These are phyloP conservation scores for Silene vulgaris DNA, from an alignment of 179 eudicot species.

Conservation along the genomic window DNA sequence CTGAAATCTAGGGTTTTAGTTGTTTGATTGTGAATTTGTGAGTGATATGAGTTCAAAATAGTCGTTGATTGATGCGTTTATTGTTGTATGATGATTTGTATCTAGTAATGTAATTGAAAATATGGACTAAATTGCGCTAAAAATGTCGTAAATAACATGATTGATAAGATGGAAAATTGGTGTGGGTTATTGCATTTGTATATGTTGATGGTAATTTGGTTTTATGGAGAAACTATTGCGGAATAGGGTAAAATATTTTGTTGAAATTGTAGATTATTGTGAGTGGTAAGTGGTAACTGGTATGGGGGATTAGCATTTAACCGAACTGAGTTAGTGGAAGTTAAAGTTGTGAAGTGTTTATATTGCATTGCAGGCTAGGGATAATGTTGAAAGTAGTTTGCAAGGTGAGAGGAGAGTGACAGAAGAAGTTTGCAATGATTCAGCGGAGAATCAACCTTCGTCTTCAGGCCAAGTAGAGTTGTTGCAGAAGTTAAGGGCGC, in stretches of 20 bases:
- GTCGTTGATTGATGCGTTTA: background rate
- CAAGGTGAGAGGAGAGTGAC: slow-evolving; percentile 35
- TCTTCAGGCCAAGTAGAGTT: slow-evolving; percentile 47
- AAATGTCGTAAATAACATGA: background rate
- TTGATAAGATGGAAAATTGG: background rate
- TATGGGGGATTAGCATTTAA: background rate
- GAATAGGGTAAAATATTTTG: background rate
- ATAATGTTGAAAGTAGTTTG: slow-evolving; percentile 31
- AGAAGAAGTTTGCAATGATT: slow-evolving; percentile 34
- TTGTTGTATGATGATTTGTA: background rate
- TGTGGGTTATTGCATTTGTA: background rate
- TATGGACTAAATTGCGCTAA: background rate
- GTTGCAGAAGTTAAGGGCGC: slow-evolving; percentile 62
- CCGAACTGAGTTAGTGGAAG: background rate
- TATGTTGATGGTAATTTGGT: background rate
- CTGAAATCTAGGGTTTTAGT: background rate
- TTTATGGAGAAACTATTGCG: background rate
- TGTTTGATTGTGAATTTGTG: background rate
- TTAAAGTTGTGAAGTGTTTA: background rate
- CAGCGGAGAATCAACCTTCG: slow-evolving; percentile 29
- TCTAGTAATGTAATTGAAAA: background rate
- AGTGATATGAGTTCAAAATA: too few species aligned
- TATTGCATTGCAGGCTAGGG: slow-evolving; percentile 25
- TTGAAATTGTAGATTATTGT: slow-evolving; percentile 6
- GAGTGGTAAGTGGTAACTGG: background rate